Evolutionary conservation across 495 filamentous ascomycete species (phyloP), one percentile per base, ranked within the genome.

Genomic region (Aspergillus ostianus): DNA sequence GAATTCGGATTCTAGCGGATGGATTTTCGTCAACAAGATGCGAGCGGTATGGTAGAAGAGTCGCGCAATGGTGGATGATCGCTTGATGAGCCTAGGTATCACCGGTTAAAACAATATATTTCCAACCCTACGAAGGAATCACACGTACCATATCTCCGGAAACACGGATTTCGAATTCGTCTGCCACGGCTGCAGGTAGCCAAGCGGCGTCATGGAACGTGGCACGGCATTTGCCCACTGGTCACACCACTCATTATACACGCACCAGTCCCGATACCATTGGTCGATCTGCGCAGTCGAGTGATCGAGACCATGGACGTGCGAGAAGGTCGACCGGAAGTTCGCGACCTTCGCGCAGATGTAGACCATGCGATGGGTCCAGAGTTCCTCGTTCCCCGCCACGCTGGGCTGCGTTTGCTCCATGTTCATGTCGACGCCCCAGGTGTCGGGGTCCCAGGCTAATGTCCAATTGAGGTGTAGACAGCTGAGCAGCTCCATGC

Each of bases 11-110:
- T 82, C 79, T 18, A 84, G 71, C 0, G 93, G 93, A 69, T 97
- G 87, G 21, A 84, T 87, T 63, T 92, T 90, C 3, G 88, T 82
- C n/a, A 98, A 80, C 10, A 97, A 69, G 56, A 87, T 85, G 72
- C 92, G 86, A 29, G 88, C 84, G 0, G 89, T 93, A 66, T 97
- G 93, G 68, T 96, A 98, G 62, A 97, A 91, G n/a, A 97, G 80
- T 10, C 91, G 85, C 10, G 88, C 92, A 46, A 96, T 82, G 32
- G 92, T 85, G 5, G 90, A 86, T 8, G 89, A 84, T 46, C 90
- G 84, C 69, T 94, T 93, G 61, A 92, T 85, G 23, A 97, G 80
- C 91, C 89, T 91, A 27, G 29, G 1, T 8, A 32, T 32, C 12
- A 41, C 10, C 13, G 12, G 36, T 41, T 29, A 15, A 48, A 46